Evolutionary conservation across 331 rosid species (phyloP).

Genomic region (Rhamnella rubrinervis): DNA sequence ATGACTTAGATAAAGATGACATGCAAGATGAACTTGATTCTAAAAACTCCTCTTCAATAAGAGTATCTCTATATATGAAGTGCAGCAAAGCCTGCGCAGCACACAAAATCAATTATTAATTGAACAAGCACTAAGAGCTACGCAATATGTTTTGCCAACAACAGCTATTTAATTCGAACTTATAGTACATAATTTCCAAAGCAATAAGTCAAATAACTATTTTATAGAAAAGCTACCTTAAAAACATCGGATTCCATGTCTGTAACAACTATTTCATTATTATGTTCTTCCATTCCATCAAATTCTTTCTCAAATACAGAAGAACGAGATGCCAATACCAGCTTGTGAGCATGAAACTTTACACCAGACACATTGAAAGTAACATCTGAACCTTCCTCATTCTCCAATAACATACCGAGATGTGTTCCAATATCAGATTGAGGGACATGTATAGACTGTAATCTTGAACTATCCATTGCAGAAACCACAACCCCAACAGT

Average conservation of each 20-base stretch:
- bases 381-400: constrained; percentile 74
- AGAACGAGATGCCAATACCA: constrained; percentile 85
- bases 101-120: constrained; percentile 28
- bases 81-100: constrained; percentile 83
- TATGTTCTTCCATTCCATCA: constrained; percentile 49
- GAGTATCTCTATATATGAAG: constrained; percentile 78
- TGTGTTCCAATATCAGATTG: constrained; percentile 77
- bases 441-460: constrained; percentile 73
- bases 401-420: constrained; percentile 68
- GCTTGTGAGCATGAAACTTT: constrained; percentile 76
- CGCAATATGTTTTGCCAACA: neutral
- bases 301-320: constrained; percentile 55
- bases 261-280: constrained; percentile 47
- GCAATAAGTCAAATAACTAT: neutral
- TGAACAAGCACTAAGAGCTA: constrained; percentile 16
- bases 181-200: neutral
- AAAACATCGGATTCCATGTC: constrained; percentile 84
- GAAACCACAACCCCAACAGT: constrained; percentile 97
- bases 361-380: constrained; percentile 72
- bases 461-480: constrained; percentile 66
- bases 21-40: constrained; percentile 59
- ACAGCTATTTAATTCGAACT: neutral
- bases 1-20: constrained; percentile 60
- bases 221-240: constrained; percentile 51
- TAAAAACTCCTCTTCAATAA: constrained; percentile 66